Conservation (phyloP, 768 basidiomycete species). For the Gymnopilus dilepis region DNA sequence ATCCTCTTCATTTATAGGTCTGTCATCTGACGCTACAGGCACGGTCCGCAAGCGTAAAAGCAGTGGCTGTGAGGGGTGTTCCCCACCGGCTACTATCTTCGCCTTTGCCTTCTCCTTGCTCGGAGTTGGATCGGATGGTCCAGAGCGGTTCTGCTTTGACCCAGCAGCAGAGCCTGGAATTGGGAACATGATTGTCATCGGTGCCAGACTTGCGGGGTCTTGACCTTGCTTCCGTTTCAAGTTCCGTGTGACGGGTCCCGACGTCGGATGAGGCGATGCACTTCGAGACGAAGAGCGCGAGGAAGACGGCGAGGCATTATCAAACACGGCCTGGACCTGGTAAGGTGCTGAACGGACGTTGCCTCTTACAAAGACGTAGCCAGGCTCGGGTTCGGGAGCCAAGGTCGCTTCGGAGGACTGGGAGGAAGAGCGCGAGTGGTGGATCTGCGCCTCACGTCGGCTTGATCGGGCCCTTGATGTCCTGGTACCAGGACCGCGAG, state of each 20-base stretch:
- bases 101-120: constrained; percentile 11
- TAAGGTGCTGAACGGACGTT: constrained; percentile 23
- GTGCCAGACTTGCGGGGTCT: constrained; percentile 14
- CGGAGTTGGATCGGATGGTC: constrained; percentile 5
- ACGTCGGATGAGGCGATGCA: constrained; percentile 17
- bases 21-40: constrained; percentile 14
- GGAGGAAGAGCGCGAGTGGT: constrained; percentile 21
- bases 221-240: constrained; percentile 23
- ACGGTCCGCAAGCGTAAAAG: constrained; percentile 30
- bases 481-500: not conserved
- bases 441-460: constrained; percentile 18
- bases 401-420: constrained; percentile 19
- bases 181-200: constrained; percentile 24
- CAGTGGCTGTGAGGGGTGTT: constrained; percentile 32
- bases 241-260: not conserved
- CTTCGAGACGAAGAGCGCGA: constrained; percentile 23
- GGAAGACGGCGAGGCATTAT: constrained; percentile 19
- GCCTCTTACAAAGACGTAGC: constrained; percentile 23
- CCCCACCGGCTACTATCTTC: not conserved
- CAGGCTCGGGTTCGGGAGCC: constrained; percentile 11
- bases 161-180: constrained; percentile 22
- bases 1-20: constrained; percentile 3
- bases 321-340: constrained; percentile 18
- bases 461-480: not conserved
- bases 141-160: constrained; percentile 16